phyloP scores from a whole-genome alignment of 768 basidiomycete species.

The Jaapia argillacea region DNA sequence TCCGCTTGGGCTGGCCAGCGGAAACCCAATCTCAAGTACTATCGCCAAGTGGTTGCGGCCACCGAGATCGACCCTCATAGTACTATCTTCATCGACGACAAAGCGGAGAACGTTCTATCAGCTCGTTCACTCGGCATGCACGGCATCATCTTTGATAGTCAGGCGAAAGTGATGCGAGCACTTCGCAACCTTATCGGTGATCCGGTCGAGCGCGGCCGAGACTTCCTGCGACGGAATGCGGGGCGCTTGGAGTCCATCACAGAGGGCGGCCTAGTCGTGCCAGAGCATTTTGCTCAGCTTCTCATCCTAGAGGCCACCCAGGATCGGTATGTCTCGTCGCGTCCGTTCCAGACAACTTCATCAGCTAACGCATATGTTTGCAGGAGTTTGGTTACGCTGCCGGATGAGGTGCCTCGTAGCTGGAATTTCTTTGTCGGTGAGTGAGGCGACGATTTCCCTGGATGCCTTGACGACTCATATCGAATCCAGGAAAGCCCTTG shows the following conservation, averaged over 20 bases:
- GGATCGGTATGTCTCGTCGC: conserved; percentile 24
- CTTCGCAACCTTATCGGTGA: conserved; percentile 39
- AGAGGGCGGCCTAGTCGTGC: conserved; percentile 25
- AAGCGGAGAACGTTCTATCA: conserved; percentile 45
- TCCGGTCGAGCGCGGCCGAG: conserved; percentile 31
- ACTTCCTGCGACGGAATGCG: conserved; percentile 31
- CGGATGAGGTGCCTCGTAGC: conserved; percentile 24
- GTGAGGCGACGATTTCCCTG: conserved; percentile 3
- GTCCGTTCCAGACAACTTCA: conserved; percentile 2
- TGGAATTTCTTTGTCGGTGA: conserved; percentile 50
- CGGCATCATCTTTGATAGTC: conserved; percentile 41
- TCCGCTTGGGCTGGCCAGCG: conserved; percentile 43
- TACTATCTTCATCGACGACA: conserved; percentile 51
- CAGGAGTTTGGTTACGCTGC: conserved; percentile 32
- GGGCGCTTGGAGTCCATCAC: conserved; percentile 35
- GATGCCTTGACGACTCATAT: conserved; percentile 1
- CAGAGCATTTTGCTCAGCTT: conserved; percentile 51
- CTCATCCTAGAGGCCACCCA: conserved; percentile 43
- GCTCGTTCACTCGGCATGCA: conserved; percentile 47
- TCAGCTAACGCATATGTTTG: background rate
- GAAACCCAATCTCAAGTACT: conserved; percentile 46
- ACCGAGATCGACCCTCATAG: conserved; percentile 33
- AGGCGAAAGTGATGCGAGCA: conserved; percentile 28
- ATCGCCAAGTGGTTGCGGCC: conserved; percentile 33
- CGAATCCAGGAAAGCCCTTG: conserved; percentile 23